phyloP scores from a whole-genome alignment of 2,329 filamentous ascomycete species.

The Trichophyton simii region DNA sequence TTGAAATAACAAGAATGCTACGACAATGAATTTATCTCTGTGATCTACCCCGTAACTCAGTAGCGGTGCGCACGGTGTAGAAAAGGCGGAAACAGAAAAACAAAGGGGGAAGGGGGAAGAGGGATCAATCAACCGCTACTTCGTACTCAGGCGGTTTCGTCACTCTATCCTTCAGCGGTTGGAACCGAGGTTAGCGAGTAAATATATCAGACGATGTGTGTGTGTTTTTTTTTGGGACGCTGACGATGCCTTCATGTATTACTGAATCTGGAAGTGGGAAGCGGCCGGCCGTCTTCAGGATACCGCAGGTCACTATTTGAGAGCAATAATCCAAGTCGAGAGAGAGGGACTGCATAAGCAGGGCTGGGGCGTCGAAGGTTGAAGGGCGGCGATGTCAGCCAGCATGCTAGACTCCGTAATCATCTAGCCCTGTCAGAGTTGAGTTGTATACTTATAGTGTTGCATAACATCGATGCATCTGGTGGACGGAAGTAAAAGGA shows the following conservation, averaged over 20 bases:
- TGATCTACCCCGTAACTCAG: background rate
- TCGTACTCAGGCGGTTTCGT: background rate
- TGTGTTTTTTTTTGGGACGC: background rate
- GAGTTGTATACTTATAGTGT: background rate
- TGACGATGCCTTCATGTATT: background rate
- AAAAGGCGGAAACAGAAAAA: background rate
- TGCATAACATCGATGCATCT: background rate
- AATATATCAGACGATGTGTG: too few species aligned
- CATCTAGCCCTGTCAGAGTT: background rate
- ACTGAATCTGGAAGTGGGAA: conserved; percentile 1
- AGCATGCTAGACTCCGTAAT: background rate
- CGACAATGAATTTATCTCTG: background rate
- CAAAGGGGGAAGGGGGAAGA: background rate
- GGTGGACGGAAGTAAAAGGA: background rate
- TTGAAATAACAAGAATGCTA: too few species aligned
- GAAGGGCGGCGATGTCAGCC: background rate
- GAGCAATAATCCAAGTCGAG: background rate
- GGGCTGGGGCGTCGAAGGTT: background rate
- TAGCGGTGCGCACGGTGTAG: background rate
- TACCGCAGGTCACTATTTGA: background rate
- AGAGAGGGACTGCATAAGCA: background rate
- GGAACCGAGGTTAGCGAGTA: background rate
- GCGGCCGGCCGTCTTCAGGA: background rate
- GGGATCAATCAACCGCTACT: background rate
- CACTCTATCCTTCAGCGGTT: too few species aligned